These are phyloP conservation scores for Boletus sp. DNA, from an alignment of 768 basidiomycete species.

Conservation along the genomic window DNA sequence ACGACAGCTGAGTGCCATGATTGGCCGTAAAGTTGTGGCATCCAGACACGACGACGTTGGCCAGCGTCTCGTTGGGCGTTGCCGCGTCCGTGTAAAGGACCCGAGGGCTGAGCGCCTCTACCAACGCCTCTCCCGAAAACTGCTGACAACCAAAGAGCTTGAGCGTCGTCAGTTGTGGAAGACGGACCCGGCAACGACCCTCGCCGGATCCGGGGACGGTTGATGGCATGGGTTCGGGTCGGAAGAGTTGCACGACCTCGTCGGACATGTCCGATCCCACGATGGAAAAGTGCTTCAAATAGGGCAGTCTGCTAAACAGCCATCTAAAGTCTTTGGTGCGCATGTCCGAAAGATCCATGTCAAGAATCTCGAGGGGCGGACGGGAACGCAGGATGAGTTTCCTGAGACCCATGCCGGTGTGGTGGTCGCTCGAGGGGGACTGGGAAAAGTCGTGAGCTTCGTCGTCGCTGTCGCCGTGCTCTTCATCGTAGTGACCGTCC, in stretches of 20 bases:
- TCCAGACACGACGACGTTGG: constrained; percentile 24
- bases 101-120: constrained; percentile 50
- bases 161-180: constrained; percentile 54
- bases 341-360: constrained; percentile 84
- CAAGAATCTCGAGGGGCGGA: constrained; percentile 63
- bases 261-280: constrained; percentile 82
- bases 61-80: constrained; percentile 29
- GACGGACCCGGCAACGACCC: constrained; percentile 38
- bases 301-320: constrained; percentile 54
- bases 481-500: constrained; percentile 35
- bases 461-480: constrained; percentile 72
- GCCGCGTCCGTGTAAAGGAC: constrained; percentile 37
- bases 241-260: constrained; percentile 60
- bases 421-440: constrained; percentile 73
- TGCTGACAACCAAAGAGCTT: constrained; percentile 62
- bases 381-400: constrained; percentile 56
- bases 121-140: constrained; percentile 56
- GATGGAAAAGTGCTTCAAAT: constrained; percentile 65
- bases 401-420: constrained; percentile 79
- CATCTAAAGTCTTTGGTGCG: constrained; percentile 78
- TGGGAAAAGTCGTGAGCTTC: constrained; percentile 73
- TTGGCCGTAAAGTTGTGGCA: constrained; percentile 21
- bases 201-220: constrained; percentile 7
- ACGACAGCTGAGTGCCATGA: constrained; percentile 25
- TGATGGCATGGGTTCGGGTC: constrained; percentile 34